Evolutionary conservation across 768 basidiomycete species (phyloP), one percentile per base, ranked within the genome.

Genomic region (Tylopilus plumbeoviolaceoides): DNA sequence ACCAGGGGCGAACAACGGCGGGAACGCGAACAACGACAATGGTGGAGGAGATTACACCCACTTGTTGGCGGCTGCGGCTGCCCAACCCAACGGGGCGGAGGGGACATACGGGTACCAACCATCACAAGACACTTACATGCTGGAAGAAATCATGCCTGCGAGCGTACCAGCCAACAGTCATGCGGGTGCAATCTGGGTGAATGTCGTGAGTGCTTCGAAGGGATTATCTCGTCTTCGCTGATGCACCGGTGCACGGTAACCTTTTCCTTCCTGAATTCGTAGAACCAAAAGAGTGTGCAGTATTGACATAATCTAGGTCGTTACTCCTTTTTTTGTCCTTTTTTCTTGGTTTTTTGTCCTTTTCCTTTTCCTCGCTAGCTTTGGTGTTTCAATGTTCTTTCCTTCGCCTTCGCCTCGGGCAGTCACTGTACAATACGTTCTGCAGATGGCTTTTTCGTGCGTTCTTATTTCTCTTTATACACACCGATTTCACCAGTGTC

Each of bases 121-220:
- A 23, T 75, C 77, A 12, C 80, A 82, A 50, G 83, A 87, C 48
- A 75, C 81, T 48, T 89, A 80, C 59, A 80, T 88, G 74, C 75
- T 82, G 35, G 87, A 88, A 63, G 86, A 87, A 71, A 79, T 81
- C 55, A 80, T 81, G 47, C 66, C 67, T 41, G 64, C 66, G 23
- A 68, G 62, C 43, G 42, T 59, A 28, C 70, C 68, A n/a, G 49
- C 58, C 51, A 67, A 61, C 44, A 60, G 62, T n/a, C 63, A 70
- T 48, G 38, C 69, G 28, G 66, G 67, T 56, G 66, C 64, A 50
- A 64, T 73, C 55, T 76, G 75, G 80, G 70, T 75, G 68, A 72
- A 71, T 41, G 71, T 73, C 51, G 79, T 80, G 47, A 72, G 76
- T 72, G 36, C 33, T 60, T 57, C 60, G 53, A 58, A 58, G 58